Conservation (phyloP, 2,329 filamentous ascomycete species). For the Ilyonectria sp. region DNA sequence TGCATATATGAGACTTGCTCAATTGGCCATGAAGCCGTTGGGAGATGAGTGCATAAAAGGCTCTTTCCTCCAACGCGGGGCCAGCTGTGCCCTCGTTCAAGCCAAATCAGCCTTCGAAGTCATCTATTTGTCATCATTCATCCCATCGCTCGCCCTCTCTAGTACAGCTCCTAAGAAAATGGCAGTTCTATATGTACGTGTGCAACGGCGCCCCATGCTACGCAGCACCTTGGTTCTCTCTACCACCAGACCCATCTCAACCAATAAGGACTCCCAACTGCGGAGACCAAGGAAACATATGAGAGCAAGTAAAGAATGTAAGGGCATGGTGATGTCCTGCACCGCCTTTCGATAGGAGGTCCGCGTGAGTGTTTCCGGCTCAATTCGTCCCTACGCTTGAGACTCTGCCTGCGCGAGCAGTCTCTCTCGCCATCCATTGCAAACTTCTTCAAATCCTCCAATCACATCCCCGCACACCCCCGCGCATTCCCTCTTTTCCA, state of each 20-base stretch:
- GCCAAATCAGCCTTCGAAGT: constrained; percentile 8
- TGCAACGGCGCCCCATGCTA: constrained; percentile 31
- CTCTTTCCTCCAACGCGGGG: neutral
- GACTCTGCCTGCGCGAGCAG: constrained; percentile 77
- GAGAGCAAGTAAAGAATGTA: constrained; percentile 19
- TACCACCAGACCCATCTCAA: constrained; percentile 31
- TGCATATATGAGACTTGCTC: constrained; percentile 2
- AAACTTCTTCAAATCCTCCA: constrained; percentile 92
- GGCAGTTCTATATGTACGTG: constrained; percentile 41
- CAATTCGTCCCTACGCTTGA: constrained; percentile 50
- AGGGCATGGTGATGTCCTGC: constrained; percentile 32
- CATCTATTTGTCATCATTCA: constrained; percentile 42
- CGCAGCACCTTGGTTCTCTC: constrained; percentile 37
- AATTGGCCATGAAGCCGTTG: neutral
- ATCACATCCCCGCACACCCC: constrained; percentile 89
- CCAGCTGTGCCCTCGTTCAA: neutral
- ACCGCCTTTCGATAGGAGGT: constrained; percentile 28
- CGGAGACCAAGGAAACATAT: constrained; percentile 24
- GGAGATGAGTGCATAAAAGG: neutral
- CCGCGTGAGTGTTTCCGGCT: constrained; percentile 10
- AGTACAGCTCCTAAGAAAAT: constrained; percentile 40
- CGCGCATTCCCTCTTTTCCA: constrained; percentile 85
- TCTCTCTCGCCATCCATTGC: constrained; percentile 85
- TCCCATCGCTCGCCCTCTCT: constrained; percentile 39
- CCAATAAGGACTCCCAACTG: constrained; percentile 27